Conservation (phyloP, 345 rosid genomes). For the Eutrema yunnanense region DNA sequence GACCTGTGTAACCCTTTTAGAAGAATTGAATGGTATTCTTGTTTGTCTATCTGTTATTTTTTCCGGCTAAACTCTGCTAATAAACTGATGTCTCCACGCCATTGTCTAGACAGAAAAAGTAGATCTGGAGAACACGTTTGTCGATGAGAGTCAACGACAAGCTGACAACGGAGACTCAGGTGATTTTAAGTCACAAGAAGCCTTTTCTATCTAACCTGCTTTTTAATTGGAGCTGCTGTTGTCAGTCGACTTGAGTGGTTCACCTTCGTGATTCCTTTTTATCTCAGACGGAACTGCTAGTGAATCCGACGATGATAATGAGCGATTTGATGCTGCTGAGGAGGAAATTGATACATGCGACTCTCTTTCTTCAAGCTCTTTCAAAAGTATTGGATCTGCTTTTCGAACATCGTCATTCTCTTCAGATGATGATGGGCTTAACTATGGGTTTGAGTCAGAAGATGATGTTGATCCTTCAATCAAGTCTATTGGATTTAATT, state of each 20-base stretch:
- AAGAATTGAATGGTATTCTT: not conserved
- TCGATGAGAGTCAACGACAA: conserved; percentile 93
- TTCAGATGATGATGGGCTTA: conserved; percentile 59
- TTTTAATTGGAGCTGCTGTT: not conserved
- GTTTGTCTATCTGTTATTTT: not conserved
- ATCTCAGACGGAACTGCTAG: conserved; percentile 58
- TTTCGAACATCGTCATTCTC: conserved; percentile 70
- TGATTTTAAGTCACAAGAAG: not conserved
- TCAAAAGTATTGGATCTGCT: conserved; percentile 78
- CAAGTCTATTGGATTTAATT: conserved; percentile 54
- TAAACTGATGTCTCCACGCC: conserved; percentile 11
- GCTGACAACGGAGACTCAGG: conserved; percentile 44
- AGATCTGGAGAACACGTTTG: conserved; percentile 94
- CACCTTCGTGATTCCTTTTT: not conserved
- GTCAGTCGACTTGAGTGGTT: not conserved
- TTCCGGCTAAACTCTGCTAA: conserved; percentile 20
- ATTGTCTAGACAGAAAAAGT: conserved; percentile 88
- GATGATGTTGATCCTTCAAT: conserved; percentile 66
- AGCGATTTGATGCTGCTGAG: conserved; percentile 70
- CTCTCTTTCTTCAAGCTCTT: conserved; percentile 80
- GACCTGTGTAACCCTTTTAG: not conserved
- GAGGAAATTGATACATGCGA: conserved; percentile 97
- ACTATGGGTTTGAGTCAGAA: conserved; percentile 45
- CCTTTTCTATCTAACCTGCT: not conserved
- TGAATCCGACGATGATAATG: conserved; percentile 84